Conservation (phyloP, 768 basidiomycete species). For the Hygrocybe punicea region DNA sequence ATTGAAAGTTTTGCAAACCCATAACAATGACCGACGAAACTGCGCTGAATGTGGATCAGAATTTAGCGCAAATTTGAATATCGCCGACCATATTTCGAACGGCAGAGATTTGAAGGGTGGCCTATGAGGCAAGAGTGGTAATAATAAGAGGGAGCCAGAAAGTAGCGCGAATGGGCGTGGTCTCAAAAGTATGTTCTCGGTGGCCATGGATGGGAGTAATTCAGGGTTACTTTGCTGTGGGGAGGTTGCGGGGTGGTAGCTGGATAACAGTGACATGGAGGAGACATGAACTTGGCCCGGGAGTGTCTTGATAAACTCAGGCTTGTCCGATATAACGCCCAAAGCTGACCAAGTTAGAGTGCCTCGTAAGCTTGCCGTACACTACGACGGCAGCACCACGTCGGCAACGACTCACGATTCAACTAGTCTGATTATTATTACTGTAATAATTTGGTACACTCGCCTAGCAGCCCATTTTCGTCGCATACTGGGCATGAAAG, state of each 20-base stretch:
- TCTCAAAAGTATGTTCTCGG: slow-evolving; percentile 49
- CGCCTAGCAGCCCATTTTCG: too few relatives aligned
- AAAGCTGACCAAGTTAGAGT: too few relatives aligned
- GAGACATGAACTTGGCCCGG: neutral
- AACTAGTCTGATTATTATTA: too few relatives aligned
- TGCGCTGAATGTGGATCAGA: slow-evolving; percentile 17
- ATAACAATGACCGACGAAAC: slow-evolving; percentile 29
- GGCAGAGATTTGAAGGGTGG: slow-evolving; percentile 57
- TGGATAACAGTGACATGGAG: neutral
- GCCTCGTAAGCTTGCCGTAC: too few relatives aligned
- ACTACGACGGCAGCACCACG: too few relatives aligned
- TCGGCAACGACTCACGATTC: too few relatives aligned
- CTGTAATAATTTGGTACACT: too few relatives aligned
- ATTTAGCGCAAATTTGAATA: slow-evolving; percentile 45
- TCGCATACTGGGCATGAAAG: too few relatives aligned
- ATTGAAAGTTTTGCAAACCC: slow-evolving; percentile 47
- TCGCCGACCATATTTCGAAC: slow-evolving; percentile 65
- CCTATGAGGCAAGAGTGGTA: slow-evolving; percentile 63
- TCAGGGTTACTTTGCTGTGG: too few relatives aligned
- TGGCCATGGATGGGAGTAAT: slow-evolving; percentile 26
- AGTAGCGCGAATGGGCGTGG: slow-evolving; percentile 64
- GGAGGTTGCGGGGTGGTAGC: too few relatives aligned
- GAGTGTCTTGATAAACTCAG: too few relatives aligned
- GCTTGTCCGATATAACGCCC: too few relatives aligned
- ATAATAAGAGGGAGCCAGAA: slow-evolving; percentile 58